Percentiles rank a stretch among this genome's conserved stretches.
Evolutionary conservation across 441 rosid genomes (phyloP).

Genomic region (Cnidoscolus chayamansa): DNA sequence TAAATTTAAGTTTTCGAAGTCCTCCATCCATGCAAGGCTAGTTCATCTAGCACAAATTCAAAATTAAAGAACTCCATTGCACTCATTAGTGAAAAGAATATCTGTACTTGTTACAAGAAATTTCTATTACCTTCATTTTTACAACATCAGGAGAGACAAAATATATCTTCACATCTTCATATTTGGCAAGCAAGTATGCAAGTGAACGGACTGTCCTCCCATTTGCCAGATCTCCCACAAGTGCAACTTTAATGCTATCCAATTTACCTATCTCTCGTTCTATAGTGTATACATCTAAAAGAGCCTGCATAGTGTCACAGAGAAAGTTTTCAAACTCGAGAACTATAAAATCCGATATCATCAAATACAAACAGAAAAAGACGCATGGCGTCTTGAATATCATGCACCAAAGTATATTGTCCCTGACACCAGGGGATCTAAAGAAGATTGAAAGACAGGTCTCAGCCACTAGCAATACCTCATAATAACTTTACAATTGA

Average conservation of each 20-base stretch:
- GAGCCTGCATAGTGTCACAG: conserved; percentile 51
- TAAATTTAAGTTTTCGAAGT: no score
- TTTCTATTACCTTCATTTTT: conserved; percentile 75
- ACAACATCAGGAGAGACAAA: conserved; percentile 92
- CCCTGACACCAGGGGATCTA: neutral
- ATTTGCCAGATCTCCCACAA: conserved; percentile 58
- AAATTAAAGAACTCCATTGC: neutral
- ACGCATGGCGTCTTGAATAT: neutral
- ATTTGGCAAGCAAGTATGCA: conserved; percentile 87
- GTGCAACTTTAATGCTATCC: conserved; percentile 81
- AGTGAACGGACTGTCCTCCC: conserved; percentile 74
- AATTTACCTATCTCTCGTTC: conserved; percentile 86
- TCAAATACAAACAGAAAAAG: neutral
- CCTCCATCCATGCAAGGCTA: no score
- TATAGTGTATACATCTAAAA: conserved; percentile 82
- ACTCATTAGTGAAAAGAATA: neutral
- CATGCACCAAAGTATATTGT: neutral
- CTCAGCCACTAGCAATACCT: neutral
- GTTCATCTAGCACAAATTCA: neutral
- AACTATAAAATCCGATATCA: neutral
- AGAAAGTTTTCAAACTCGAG: neutral
- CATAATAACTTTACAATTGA: neutral
- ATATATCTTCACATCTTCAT: conserved; percentile 74
- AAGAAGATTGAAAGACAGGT: neutral
- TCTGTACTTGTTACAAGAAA: neutral